A percentile compares a stretch with the other conserved stretches of the same genome.
Conservation (phyloP, 768 basidiomycete genomes). For the Crassisporium funariophilum region DNA sequence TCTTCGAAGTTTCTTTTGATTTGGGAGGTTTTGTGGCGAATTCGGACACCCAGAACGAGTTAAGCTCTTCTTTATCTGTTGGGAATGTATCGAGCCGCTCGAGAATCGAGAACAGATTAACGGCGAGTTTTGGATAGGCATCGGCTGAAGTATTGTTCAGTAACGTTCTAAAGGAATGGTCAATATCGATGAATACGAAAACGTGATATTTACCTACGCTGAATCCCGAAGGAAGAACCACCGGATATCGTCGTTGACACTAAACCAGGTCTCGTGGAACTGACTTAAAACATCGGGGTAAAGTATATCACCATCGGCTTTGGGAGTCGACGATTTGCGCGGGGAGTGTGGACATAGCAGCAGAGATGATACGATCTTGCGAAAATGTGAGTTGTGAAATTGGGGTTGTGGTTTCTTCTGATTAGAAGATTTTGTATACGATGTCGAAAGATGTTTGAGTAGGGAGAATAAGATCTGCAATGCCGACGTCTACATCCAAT, state of each 20-base stretch:
- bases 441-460: conserved; percentile 75
- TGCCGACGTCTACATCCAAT: conserved; percentile 55
- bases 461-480: conserved; percentile 78
- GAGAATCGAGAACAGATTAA: conserved; percentile 61
- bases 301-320: conserved; percentile 37
- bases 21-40: conserved; percentile 60
- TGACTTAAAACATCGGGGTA: conserved; percentile 61
- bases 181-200: background rate
- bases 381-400: conserved; percentile 69
- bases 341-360: conserved; percentile 61
- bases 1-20: conserved; percentile 40
- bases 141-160: conserved; percentile 31
- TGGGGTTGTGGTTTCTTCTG: conserved; percentile 52
- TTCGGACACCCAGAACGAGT: conserved; percentile 79
- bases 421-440: conserved; percentile 44
- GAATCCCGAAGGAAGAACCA: conserved; percentile 89
- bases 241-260: conserved; percentile 78
- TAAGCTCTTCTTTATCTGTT: conserved; percentile 64
- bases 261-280: conserved; percentile 75
- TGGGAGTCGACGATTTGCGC: conserved; percentile 24
- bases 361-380: conserved; percentile 59
- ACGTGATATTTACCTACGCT: conserved; percentile 46
- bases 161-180: conserved; percentile 25
- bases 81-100: conserved; percentile 76
- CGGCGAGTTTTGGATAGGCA: conserved; percentile 38